Base-by-base conservation (phyloP, 257 asterid genomes). In the Petunia axillaris region DNA sequence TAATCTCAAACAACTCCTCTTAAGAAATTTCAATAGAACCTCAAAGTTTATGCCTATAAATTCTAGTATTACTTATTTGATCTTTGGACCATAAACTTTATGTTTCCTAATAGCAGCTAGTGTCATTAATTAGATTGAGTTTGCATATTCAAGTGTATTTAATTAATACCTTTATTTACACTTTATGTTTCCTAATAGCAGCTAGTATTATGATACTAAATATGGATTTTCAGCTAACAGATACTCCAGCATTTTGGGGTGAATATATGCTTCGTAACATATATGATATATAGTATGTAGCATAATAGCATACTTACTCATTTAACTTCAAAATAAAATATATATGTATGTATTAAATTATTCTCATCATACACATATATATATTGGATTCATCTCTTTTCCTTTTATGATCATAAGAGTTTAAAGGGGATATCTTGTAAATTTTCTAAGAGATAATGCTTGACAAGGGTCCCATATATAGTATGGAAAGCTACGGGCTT, bases 391-490 rank as follows among this genome's bases (percentile, higher is more conserved):
- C 25, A 25, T 25, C 25, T 25, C 25, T 25, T 25, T 25, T 25
- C 11, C 52, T 44, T 40, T 66, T 40, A 40, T 25, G 75, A 39
- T 36, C 3, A 39, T 66, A 6, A 3, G 6, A 4, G 46, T 66
- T 15, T 41, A 41, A 64, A 64, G 16, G 44, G 70, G 43, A 48
- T 13, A 25, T 39, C 40, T 40, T 50, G 43, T 41, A 13, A 66
- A 6, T 4, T 68, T 8, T n/a, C 5, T 8, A 68, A 44, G 37
- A 16, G 15, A 44, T 9, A 55, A 44, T 44, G 55, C 55, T 67
- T 43, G 38, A 46, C 41, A 8, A 44, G 77, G 62, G 77, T 50
- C 77, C 77, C 62, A 71, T 71, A 13, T 25, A 71, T 6, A 39
- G 25, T 35, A 7, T 9, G 14, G 55, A 50, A 71, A 71, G 44